phyloP scores from a whole-genome alignment of 495 filamentous ascomycete species.

The Penicillium lividum region DNA sequence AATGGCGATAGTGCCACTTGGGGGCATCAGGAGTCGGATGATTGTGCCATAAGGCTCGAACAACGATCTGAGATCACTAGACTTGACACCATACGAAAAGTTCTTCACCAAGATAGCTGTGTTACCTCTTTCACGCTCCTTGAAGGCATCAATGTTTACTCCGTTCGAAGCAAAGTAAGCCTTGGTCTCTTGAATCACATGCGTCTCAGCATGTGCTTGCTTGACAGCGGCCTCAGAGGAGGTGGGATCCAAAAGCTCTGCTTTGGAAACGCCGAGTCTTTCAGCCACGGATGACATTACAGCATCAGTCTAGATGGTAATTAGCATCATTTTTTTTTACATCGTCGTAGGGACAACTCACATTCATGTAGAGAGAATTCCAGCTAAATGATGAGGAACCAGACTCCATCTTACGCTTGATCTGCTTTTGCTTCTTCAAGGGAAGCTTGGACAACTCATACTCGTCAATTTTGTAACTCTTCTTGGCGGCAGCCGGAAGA shows the following conservation, averaged over 20 bases:
- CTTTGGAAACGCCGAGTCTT: slow-evolving; percentile 83
- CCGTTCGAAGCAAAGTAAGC: slow-evolving; percentile 83
- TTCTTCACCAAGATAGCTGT: slow-evolving; percentile 93
- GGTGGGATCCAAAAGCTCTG: slow-evolving; percentile 89
- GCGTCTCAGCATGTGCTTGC: slow-evolving; percentile 95
- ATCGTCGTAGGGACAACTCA: slow-evolving; percentile 40
- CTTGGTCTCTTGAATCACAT: slow-evolving; percentile 95
- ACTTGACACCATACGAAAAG: slow-evolving; percentile 77
- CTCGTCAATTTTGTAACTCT: slow-evolving; percentile 80
- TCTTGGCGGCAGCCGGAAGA: slow-evolving; percentile 76
- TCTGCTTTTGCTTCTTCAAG: slow-evolving; percentile 87
- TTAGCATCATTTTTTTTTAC: slow-evolving; percentile 25
- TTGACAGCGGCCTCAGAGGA: slow-evolving; percentile 91
- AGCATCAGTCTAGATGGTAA: slow-evolving; percentile 64
- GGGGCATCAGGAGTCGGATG: slow-evolving; percentile 81
- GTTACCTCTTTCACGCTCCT: slow-evolving; percentile 77
- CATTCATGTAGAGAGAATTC: slow-evolving; percentile 98
- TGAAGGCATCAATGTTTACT: slow-evolving; percentile 89
- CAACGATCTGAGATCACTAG: slow-evolving; percentile 51
- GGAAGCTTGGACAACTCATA: slow-evolving; percentile 84
- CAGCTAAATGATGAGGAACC: slow-evolving; percentile 82
- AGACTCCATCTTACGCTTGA: slow-evolving; percentile 78
- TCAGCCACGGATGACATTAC: slow-evolving; percentile 89
- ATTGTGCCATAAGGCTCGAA: slow-evolving; percentile 64
- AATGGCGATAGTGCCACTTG: slow-evolving; percentile 88